These are phyloP conservation scores for Saxispiralis lemnorum DNA, from an alignment of 495 filamentous ascomycete species.

Conservation along the genomic window DNA sequence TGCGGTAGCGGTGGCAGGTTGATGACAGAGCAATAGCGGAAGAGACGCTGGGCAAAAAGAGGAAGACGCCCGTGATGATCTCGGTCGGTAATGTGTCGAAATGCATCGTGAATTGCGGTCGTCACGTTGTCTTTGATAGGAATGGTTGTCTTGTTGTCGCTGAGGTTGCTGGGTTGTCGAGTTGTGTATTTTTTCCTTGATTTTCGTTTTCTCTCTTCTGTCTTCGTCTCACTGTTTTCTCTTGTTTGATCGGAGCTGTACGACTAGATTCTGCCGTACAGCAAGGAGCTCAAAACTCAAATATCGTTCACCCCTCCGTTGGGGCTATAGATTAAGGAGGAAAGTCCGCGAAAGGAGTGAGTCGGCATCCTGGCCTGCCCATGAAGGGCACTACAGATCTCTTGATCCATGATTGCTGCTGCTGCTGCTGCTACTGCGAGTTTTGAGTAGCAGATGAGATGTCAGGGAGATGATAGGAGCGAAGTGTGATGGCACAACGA, in stretches of 20 bases:
- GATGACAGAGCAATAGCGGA: conserved; percentile 37
- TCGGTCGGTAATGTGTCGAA: conserved; percentile 41
- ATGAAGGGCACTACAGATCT: conserved; percentile 7
- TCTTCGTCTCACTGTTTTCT: not conserved
- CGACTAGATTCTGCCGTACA: conserved; percentile 1
- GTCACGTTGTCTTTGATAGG: conserved; percentile 1
- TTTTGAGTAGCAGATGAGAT: too few relatives aligned
- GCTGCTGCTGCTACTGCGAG: too few relatives aligned
- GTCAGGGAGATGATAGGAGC: too few relatives aligned
- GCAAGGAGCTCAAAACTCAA: conserved; percentile 29
- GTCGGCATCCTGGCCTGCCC: conserved; percentile 12
- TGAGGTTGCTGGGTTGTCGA: conserved; percentile 1
- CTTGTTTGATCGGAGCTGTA: conserved; percentile 4
- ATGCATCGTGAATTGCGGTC: conserved; percentile 22
- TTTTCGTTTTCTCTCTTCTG: not conserved
- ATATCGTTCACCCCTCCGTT: conserved; percentile 48
- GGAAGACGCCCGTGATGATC: conserved; percentile 43
- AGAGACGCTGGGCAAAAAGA: conserved; percentile 32
- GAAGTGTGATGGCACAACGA: too few relatives aligned
- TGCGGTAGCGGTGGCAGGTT: conserved; percentile 37
- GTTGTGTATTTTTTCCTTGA: conserved; percentile 10
- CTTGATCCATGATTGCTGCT: conserved; percentile 12
- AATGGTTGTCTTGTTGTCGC: not conserved
- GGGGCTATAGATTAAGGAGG: conserved; percentile 39
- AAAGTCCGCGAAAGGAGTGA: not conserved